Conservation (phyloP, 768 basidiomycete genomes). For the Amanita brunnescens region DNA sequence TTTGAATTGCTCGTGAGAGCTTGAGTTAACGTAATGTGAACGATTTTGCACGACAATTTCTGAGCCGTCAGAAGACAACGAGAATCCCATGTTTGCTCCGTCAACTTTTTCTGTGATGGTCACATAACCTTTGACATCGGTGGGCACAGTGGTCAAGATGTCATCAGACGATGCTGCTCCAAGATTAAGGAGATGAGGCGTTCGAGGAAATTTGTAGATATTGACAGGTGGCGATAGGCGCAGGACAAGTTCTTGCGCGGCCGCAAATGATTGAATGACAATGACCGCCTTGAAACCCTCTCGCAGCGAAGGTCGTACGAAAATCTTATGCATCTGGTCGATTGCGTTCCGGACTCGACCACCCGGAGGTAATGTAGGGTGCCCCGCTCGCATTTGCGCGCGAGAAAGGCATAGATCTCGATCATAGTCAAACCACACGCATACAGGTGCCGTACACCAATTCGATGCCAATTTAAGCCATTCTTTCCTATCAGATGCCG, state of each 20-base stretch:
- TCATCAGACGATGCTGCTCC: slow-evolving; percentile 52
- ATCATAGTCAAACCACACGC: slow-evolving; percentile 49
- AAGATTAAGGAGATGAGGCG: slow-evolving; percentile 48
- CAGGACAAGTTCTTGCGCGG: slow-evolving; percentile 37
- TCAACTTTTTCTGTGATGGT: slow-evolving; percentile 59
- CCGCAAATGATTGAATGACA: slow-evolving; percentile 40
- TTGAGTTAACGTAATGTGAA: slow-evolving; percentile 48
- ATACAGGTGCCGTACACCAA: slow-evolving; percentile 37
- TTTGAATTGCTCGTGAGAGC: slow-evolving; percentile 54
- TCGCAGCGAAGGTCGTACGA: slow-evolving; percentile 34
- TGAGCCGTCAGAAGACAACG: slow-evolving; percentile 28
- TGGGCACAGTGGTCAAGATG: slow-evolving; percentile 15
- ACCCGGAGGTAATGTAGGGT: slow-evolving; percentile 51
- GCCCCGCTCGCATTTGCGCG: slow-evolving; percentile 47
- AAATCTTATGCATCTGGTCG: slow-evolving; percentile 39
- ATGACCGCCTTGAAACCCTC: slow-evolving; percentile 49
- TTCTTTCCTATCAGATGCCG: slow-evolving; percentile 33
- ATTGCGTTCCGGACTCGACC: slow-evolving; percentile 46
- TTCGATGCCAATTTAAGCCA: slow-evolving; percentile 44
- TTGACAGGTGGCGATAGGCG: slow-evolving; percentile 32
- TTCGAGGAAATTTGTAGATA: slow-evolving; percentile 53
- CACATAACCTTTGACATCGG: slow-evolving; percentile 19
- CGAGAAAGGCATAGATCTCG: slow-evolving; percentile 39
- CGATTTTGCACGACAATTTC: slow-evolving; percentile 51
- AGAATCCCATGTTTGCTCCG: slow-evolving; percentile 55